Evolutionary conservation across 2,329 filamentous ascomycete species (phyloP).

Genomic region (Ciborinia camelliae): DNA sequence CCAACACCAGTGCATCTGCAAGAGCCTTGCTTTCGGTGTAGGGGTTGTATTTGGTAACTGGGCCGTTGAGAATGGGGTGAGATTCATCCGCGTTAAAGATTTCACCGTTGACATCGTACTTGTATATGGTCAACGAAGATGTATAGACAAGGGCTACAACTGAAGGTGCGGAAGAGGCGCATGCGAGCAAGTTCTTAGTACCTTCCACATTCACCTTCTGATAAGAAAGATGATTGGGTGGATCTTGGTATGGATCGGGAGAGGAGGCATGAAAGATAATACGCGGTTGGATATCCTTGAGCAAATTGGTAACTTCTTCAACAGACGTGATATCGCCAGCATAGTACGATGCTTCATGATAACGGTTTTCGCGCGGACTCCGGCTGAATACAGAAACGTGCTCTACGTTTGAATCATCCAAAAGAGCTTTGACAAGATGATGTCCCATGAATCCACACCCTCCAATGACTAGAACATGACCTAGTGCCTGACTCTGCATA

Average conservation of each 20-base stretch:
- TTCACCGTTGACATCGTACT: neutral
- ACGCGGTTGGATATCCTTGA: constrained; percentile 31
- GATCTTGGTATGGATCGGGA: neutral
- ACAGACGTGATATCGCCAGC: constrained; percentile 33
- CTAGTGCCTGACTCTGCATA: neutral
- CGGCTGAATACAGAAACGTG: constrained; percentile 37
- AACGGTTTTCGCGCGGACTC: constrained; percentile 29
- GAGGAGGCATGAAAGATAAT: constrained; percentile 33
- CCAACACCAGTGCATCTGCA: neutral
- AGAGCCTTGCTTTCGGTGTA: neutral
- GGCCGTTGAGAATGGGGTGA: neutral
- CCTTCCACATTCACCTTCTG: neutral
- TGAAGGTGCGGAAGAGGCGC: neutral
- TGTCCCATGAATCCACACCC: neutral
- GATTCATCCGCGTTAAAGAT: neutral
- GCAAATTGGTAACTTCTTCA: constrained; percentile 22
- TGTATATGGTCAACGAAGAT: neutral
- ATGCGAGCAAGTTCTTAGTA: neutral
- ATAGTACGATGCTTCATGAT: constrained; percentile 32
- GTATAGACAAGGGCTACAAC: neutral
- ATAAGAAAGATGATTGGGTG: neutral
- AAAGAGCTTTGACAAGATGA: constrained; percentile 33
- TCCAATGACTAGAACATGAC: neutral
- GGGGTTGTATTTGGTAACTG: neutral
- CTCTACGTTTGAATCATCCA: constrained; percentile 27